These are phyloP conservation scores for Calophaca sinica DNA, from an alignment of 306 rosid species.

Conservation along the genomic window DNA sequence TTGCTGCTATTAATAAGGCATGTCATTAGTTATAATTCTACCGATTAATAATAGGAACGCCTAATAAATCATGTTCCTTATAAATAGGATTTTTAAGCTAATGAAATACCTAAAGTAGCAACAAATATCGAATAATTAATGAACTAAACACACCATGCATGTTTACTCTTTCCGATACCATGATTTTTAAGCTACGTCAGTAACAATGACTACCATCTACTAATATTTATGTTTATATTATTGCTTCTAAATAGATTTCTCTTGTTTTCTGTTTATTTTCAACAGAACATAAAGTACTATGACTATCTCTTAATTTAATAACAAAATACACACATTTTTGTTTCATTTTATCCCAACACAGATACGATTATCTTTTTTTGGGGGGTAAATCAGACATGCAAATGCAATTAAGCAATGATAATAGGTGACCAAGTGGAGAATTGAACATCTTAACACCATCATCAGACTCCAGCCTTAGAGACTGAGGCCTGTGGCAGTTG, in stretches of 20 bases:
- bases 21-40: too few relatives aligned
- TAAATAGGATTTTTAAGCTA: background rate
- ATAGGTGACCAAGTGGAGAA: background rate
- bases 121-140: background rate
- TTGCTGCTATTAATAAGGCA: too few relatives aligned
- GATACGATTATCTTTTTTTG: background rate
- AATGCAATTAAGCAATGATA: background rate
- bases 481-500: background rate
- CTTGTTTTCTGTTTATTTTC: constrained; percentile 5
- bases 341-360: constrained; percentile 37
- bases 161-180: background rate
- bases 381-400: background rate
- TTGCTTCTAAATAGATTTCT: constrained; percentile 18
- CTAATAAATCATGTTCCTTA: too few relatives aligned
- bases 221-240: background rate
- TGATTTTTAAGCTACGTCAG: too few relatives aligned
- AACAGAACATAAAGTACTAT: background rate
- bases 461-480: constrained; percentile 5
- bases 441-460: background rate
- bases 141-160: constrained; percentile 3
- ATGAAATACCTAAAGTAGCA: background rate
- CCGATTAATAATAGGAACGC: too few relatives aligned
- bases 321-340: background rate
- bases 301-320: background rate
- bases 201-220: background rate